Percentiles rank a stretch among this genome's conserved stretches.
Evolutionary conservation across 148 eudicot species (phyloP).

Genomic region (Rhododendron vialii): DNA sequence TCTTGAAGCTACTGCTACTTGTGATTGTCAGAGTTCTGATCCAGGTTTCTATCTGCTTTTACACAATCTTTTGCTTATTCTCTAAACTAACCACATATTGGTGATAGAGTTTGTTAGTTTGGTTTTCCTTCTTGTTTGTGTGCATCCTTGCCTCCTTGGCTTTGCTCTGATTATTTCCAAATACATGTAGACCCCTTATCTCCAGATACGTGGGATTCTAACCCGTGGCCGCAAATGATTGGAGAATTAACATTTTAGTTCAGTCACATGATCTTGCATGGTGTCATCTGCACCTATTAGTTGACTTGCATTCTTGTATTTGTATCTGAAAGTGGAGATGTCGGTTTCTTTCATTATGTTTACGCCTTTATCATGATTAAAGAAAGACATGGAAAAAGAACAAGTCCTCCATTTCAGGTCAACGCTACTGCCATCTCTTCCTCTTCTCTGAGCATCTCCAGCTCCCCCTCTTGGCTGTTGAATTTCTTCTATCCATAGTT

Average conservation of each 20-base stretch:
- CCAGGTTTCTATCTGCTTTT: neutral
- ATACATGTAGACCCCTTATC: neutral
- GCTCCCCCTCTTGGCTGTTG: neutral
- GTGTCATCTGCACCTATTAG: neutral
- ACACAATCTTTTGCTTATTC: neutral
- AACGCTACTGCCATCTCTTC: neutral
- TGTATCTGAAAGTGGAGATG: neutral
- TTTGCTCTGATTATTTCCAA: neutral
- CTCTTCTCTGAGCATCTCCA: neutral
- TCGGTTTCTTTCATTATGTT: neutral
- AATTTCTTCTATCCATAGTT: neutral
- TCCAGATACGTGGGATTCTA: neutral
- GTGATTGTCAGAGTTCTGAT: neutral
- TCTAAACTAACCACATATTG: neutral
- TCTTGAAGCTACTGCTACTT: conserved; percentile 7
- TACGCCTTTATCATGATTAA: neutral
- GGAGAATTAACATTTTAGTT: neutral
- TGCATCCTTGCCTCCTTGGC: neutral
- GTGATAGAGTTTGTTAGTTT: neutral
- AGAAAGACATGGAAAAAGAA: neutral
- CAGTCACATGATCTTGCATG: neutral
- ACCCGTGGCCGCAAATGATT: neutral
- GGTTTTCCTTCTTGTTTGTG: neutral
- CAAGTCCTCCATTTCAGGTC: neutral
- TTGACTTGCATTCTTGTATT: neutral